Evolutionary conservation across 78 protist species (phyloP).

Genomic region (Emiliania huxleyi): DNA sequence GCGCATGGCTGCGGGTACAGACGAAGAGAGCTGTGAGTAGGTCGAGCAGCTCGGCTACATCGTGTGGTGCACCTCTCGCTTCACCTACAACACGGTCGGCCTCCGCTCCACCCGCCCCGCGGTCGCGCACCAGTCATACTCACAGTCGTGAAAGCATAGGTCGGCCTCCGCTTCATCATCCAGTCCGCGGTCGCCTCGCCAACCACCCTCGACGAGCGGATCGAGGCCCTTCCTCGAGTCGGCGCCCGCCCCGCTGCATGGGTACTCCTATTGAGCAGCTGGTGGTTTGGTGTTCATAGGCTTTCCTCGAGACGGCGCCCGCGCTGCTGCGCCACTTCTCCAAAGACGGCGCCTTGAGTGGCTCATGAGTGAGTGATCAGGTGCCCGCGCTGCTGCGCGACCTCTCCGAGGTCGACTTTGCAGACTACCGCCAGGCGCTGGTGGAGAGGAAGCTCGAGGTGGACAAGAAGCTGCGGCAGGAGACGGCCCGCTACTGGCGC

Average conservation of each 20-base stretch:
- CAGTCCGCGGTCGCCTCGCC: background rate
- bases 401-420: background rate
- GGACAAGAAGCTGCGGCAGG: background rate
- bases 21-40: too few species aligned
- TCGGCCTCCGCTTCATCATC: constrained; percentile 1
- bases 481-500: background rate
- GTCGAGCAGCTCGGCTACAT: constrained; percentile 47
- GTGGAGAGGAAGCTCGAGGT: background rate
- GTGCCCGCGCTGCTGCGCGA: background rate
- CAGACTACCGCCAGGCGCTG: background rate
- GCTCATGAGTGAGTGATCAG: too few species aligned
- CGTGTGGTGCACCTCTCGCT: background rate
- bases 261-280: too few species aligned
- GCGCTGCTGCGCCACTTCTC: too few species aligned
- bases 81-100: background rate
- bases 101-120: background rate
- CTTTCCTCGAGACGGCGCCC: too few species aligned
- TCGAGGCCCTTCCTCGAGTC: background rate
- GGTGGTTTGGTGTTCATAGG: too few species aligned
- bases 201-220: constrained; percentile 20
- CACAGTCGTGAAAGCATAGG: too few species aligned
- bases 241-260: too few species aligned
- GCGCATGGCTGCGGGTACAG: too few species aligned
- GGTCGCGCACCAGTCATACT: too few species aligned
- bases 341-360: too few species aligned